Evolutionary conservation across 129 eudicot genomes (phyloP).

Genomic region (Smallanthus sonchifolius): DNA sequence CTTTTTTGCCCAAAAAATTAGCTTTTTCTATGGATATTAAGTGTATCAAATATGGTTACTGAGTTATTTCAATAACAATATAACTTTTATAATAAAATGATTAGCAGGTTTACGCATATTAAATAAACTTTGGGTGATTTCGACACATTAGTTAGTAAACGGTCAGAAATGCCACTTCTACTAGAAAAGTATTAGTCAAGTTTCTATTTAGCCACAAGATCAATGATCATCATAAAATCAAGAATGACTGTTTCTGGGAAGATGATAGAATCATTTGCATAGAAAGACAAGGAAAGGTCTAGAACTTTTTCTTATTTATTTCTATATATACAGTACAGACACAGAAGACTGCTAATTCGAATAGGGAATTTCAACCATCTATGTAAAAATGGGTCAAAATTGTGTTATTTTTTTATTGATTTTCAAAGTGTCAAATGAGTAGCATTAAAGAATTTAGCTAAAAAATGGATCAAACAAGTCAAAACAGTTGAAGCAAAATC

Average conservation of each 20-base stretch:
- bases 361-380: neutral
- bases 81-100: neutral
- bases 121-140: neutral
- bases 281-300: neutral
- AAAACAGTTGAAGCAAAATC: neutral
- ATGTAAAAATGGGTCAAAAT: neutral
- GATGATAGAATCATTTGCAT: conserved; percentile 8
- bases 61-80: neutral
- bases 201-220: neutral
- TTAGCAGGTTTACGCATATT: neutral
- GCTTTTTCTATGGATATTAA: neutral
- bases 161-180: neutral
- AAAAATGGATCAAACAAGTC: conserved; percentile 1
- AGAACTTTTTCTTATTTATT: neutral
- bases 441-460: neutral
- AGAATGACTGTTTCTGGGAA: neutral
- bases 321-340: neutral
- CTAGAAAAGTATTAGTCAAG: neutral
- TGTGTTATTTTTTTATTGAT: too few species aligned
- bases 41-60: neutral
- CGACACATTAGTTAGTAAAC: neutral
- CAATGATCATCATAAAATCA: conserved; percentile 3
- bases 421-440: neutral
- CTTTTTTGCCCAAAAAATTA: neutral
- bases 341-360: neutral